Base-by-base conservation (phyloP, 441 rosid species). In the Adansonia grandidieri region DNA sequence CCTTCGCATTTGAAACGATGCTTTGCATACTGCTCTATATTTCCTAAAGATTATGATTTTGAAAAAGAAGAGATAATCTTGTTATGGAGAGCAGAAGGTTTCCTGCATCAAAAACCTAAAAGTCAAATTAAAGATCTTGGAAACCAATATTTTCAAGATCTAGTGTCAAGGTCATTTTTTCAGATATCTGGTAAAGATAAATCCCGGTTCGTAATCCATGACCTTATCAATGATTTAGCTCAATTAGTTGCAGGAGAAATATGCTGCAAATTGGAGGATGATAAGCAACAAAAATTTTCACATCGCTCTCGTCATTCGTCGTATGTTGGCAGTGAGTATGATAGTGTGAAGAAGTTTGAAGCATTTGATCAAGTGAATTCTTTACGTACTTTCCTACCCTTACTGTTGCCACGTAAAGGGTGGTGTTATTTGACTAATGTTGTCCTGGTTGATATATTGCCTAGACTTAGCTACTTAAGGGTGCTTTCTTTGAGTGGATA, bases 11-110 rank as follows among this genome's bases (percentile, higher is more conserved):
- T 24, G 24, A 24, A 24, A 24, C 24, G 24, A 24, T 24, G 24
- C 24, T 24, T 24, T 24, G 24, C 24, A 24, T 24, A 24, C 24
- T 24, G 24, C 48, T 45, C 48, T 45, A 45, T 45, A 45, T 1
- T 45, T 6, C 48, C 60, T n/a, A 56, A 56, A 56, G 60, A 56
- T 56, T 56, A 56, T 56, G 60, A 56, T 47, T 60, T 60, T 4
- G 32, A 9, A 32, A 32, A 32, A 60, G 64, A 60, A 60, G 64
- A 60, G 4, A 9, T 60, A 60, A 20, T 60, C 64, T 60, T 20
- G 37, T 60, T 60, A 22, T 20, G 64, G 64, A 60, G 64, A 19
- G 64, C 64, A 60, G 64, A 60, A 60, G 37, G 64, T 20, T 60
- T 60, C 28, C 22, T 60, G 28, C 32, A 60, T 0, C 37, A 32